phyloP scores from a whole-genome alignment of 768 basidiomycete genomes.

The Boletus rubroflammeus region DNA sequence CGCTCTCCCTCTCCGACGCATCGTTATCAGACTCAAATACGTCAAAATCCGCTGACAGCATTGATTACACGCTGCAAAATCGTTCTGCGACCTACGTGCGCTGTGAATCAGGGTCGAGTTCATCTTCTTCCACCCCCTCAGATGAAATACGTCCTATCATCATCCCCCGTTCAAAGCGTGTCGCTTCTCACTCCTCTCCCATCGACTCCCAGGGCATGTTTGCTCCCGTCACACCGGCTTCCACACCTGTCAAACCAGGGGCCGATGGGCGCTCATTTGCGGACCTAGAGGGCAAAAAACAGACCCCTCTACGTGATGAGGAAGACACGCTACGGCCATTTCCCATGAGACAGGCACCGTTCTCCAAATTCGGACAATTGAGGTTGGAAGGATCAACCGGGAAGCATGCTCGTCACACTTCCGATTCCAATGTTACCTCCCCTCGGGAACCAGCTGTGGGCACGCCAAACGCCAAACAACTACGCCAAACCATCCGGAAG shows the following conservation, averaged over 20 bases:
- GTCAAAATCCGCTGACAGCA: slow-evolving; percentile 3
- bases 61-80: slow-evolving; percentile 3
- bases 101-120: slow-evolving; percentile 31
- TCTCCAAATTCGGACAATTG: slow-evolving; percentile 20
- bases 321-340: slow-evolving; percentile 21
- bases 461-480: not conserved
- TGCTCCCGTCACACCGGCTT: slow-evolving; percentile 43
- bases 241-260: slow-evolving; percentile 30
- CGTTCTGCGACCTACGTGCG: slow-evolving; percentile 6
- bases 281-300: slow-evolving; percentile 15
- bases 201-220: slow-evolving; percentile 25
- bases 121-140: slow-evolving; percentile 37
- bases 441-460: not conserved
- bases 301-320: slow-evolving; percentile 24
- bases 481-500: slow-evolving; percentile 61
- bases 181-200: slow-evolving; percentile 24
- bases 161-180: slow-evolving; percentile 37
- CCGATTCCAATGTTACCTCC: slow-evolving; percentile 15
- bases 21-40: slow-evolving; percentile 8
- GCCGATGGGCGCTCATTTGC: slow-evolving; percentile 4
- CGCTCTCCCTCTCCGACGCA: slow-evolving; percentile 12
- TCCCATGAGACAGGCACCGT: slow-evolving; percentile 22
- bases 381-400: slow-evolving; percentile 22
- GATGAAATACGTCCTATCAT: slow-evolving; percentile 36
- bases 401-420: slow-evolving; percentile 21